A percentile compares a stretch with the other conserved stretches of the same genome.
Evolutionary conservation across 1,284 basidiomycete genomes (phyloP).

Genomic region (Malassezia yamatoensis): DNA sequence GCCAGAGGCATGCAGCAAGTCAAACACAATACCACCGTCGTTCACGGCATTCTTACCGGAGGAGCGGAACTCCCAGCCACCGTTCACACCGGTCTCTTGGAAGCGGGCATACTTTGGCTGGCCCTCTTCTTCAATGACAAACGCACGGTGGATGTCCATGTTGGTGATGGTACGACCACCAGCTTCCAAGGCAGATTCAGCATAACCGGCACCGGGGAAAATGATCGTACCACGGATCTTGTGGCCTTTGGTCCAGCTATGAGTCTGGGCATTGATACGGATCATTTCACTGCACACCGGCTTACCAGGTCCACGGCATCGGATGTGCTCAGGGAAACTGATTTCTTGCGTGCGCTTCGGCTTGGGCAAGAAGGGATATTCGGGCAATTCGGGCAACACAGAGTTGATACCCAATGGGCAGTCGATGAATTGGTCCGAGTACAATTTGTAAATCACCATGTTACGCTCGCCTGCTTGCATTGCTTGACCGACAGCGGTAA

Average conservation of each 20-base stretch:
- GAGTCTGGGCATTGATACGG: constrained; percentile 19
- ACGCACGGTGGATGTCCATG: constrained; percentile 19
- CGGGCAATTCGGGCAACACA: constrained; percentile 9
- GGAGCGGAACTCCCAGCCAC: constrained; percentile 18
- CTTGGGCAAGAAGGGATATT: constrained; percentile 17
- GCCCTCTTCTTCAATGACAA: constrained; percentile 16
- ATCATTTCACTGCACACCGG: constrained; percentile 9
- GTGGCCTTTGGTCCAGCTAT: constrained; percentile 21
- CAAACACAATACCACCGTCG: constrained; percentile 14
- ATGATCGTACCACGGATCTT: constrained; percentile 21
- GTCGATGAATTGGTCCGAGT: constrained; percentile 13
- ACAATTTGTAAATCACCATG: constrained; percentile 16
- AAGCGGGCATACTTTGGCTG: constrained; percentile 18
- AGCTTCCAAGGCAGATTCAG: constrained; percentile 17
- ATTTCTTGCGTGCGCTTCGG: constrained; percentile 11
- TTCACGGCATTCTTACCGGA: constrained; percentile 15
- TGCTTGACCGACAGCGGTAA: constrained; percentile 11
- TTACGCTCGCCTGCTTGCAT: constrained; percentile 16
- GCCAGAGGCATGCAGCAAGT: constrained; percentile 18
- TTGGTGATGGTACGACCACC: constrained; percentile 16
- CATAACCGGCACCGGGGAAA: constrained; percentile 19
- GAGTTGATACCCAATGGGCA: constrained; percentile 16
- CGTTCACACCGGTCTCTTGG: constrained; percentile 13
- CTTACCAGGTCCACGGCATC: constrained; percentile 1
- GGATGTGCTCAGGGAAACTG: constrained; percentile 15